Evolutionary conservation across 176 grass and related monocot species (phyloP).

Genomic region (Hordeum marinum): DNA sequence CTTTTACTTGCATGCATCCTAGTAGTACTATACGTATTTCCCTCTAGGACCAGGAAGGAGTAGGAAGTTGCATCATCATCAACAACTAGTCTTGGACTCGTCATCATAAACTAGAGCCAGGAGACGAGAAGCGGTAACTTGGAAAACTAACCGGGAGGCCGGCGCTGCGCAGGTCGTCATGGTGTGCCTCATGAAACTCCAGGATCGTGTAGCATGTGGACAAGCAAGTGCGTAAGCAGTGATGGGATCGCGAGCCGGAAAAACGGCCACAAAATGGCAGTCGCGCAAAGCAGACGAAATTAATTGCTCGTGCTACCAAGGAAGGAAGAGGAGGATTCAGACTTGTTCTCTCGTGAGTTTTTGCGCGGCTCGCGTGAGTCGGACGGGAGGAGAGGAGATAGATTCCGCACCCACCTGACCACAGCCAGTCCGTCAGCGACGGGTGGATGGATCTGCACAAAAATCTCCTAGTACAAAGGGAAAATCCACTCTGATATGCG

Average conservation of each 20-base stretch:
- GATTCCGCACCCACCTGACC: neutral
- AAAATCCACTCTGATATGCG: no score
- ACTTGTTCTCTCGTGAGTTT: neutral
- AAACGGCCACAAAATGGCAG: neutral
- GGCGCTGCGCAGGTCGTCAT: neutral
- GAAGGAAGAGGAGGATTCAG: neutral
- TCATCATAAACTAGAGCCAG: neutral
- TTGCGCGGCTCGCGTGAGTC: neutral
- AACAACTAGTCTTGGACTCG: neutral
- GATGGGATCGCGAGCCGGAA: neutral
- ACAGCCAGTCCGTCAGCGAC: no score
- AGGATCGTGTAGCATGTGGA: neutral
- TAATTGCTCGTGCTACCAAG: neutral
- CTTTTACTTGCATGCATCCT: neutral
- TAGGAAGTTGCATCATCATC: neutral
- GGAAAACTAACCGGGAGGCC: neutral
- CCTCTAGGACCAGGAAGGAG: neutral
- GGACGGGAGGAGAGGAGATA: neutral
- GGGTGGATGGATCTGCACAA: no score
- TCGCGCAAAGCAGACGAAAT: neutral
- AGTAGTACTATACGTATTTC: no score
- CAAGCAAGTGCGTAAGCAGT: slow-evolving; percentile 38
- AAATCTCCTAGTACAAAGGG: no score
- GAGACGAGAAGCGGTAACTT: neutral
- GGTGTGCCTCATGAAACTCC: neutral